Evolutionary conservation across 495 filamentous ascomycete species (phyloP).

Genomic region (Margaritispora aquatica): DNA sequence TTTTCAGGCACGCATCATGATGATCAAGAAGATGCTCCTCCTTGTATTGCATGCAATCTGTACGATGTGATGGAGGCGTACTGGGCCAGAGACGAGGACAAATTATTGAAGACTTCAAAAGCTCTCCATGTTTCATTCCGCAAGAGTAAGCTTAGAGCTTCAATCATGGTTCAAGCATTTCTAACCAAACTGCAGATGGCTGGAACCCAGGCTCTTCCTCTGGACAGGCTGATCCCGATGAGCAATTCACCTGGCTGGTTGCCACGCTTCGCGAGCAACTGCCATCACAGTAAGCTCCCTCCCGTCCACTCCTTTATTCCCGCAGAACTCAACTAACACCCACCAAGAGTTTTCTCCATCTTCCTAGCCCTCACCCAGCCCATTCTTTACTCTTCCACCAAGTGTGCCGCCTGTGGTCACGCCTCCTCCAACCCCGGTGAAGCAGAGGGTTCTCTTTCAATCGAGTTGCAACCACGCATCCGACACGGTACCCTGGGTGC

Average conservation of each 20-base stretch:
- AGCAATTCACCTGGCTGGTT: constrained; percentile 16
- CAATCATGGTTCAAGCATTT: too few relatives aligned
- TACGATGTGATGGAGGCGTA: constrained; percentile 10
- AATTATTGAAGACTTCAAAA: background rate
- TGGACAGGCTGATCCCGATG: constrained; percentile 23
- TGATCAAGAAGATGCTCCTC: background rate
- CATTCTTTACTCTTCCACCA: background rate
- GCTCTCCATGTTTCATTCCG: background rate
- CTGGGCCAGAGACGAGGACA: constrained; percentile 9
- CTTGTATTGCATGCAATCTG: constrained; percentile 19
- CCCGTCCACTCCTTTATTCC: background rate
- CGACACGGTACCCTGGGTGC: background rate
- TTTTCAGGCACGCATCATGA: background rate
- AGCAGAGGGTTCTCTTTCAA: constrained; percentile 5
- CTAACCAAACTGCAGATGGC: background rate
- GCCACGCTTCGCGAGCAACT: constrained; percentile 10
- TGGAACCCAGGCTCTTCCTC: background rate
- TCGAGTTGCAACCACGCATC: constrained; percentile 9
- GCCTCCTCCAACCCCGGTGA: background rate
- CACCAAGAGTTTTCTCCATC: constrained; percentile 4
- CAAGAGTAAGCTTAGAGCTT: background rate
- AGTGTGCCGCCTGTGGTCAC: background rate
- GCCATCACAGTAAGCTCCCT: constrained; percentile 6
- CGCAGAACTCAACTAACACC: background rate
- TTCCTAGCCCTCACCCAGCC: constrained; percentile 6